phyloP scores from a whole-genome alignment of 768 basidiomycete genomes.

The Mrakia blollopis region DNA sequence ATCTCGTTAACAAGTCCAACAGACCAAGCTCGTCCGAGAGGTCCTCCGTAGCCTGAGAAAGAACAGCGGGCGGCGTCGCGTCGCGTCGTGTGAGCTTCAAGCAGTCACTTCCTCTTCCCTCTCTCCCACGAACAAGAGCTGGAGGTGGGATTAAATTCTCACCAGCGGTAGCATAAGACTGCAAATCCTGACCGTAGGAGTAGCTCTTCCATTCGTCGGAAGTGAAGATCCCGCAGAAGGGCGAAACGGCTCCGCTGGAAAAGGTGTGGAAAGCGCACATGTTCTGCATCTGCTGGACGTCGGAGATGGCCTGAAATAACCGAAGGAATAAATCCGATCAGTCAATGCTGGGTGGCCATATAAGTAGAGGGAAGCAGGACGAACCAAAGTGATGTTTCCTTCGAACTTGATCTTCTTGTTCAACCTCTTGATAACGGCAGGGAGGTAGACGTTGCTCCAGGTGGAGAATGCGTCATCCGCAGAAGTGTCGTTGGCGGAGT shows the following conservation, averaged over 20 bases:
- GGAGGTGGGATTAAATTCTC: constrained; percentile 4
- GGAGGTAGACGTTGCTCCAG: background rate
- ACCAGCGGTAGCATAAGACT: constrained; percentile 28
- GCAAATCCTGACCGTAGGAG: constrained; percentile 63
- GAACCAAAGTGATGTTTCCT: too few species aligned
- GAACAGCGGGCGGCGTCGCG: constrained; percentile 45
- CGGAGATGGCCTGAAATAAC: constrained; percentile 49
- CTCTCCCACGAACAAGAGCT: constrained; percentile 29
- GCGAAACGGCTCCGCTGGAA: constrained; percentile 37
- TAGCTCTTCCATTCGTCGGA: constrained; percentile 91
- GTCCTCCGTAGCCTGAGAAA: constrained; percentile 32
- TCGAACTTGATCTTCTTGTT: background rate
- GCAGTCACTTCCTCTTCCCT: background rate
- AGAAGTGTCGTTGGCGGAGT: background rate
- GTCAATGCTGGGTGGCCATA: too few species aligned
- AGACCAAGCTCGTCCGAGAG: background rate
- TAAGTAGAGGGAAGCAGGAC: too few species aligned
- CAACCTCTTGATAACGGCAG: background rate
- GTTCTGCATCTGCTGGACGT: constrained; percentile 57
- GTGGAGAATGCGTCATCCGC: background rate
- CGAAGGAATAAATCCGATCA: background rate
- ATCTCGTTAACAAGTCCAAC: constrained; percentile 74
- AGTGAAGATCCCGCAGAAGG: constrained; percentile 85
- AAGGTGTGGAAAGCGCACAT: constrained; percentile 72
- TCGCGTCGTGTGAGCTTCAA: constrained; percentile 33